Conservation (phyloP, 352 stramenopile genomes). For the Phytophthora ohioensis region DNA sequence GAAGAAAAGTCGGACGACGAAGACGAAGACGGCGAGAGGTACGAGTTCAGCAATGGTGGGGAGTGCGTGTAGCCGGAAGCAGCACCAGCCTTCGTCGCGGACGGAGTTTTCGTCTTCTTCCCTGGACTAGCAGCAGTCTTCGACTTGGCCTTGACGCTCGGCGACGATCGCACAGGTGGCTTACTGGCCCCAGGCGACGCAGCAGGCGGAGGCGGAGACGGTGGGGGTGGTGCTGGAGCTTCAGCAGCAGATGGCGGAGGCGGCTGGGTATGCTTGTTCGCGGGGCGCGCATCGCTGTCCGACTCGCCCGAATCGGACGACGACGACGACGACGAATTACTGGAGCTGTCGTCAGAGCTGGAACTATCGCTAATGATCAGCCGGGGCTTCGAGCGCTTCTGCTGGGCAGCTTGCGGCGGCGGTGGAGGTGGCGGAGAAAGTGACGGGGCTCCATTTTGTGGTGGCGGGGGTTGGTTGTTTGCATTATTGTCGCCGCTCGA, state of each 20-base stretch:
- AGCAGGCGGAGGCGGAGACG: conserved; percentile 40
- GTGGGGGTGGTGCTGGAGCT: conserved; percentile 34
- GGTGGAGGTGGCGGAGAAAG: conserved; percentile 42
- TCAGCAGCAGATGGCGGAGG: conserved; percentile 33
- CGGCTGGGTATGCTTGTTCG: conserved; percentile 27
- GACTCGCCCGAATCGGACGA: conserved; percentile 51
- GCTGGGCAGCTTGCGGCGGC: conserved; percentile 31
- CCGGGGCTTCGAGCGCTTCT: conserved; percentile 42
- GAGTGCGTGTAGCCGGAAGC: conserved; percentile 42
- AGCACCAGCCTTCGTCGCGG: conserved; percentile 11
- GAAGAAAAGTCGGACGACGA: conserved; percentile 90
- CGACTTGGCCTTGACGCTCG: conserved; percentile 15
- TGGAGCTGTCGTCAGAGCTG: conserved; percentile 65
- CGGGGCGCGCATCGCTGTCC: conserved; percentile 31
- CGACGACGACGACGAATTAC: conserved; percentile 52
- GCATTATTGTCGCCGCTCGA: conserved; percentile 25
- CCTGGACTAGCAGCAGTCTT: conserved; percentile 22
- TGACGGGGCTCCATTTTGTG: conserved; percentile 22
- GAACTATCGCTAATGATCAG: conserved; percentile 73
- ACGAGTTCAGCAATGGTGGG: conserved; percentile 61
- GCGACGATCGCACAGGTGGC: conserved; percentile 11
- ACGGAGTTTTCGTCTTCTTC: conserved; percentile 32
- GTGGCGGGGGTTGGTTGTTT: conserved; percentile 14
- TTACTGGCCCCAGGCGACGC: conserved; percentile 27
- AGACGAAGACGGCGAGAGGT: conserved; percentile 71